These are phyloP conservation scores for Bathelium albidoporum DNA, from an alignment of 495 filamentous ascomycete species.

Conservation along the genomic window DNA sequence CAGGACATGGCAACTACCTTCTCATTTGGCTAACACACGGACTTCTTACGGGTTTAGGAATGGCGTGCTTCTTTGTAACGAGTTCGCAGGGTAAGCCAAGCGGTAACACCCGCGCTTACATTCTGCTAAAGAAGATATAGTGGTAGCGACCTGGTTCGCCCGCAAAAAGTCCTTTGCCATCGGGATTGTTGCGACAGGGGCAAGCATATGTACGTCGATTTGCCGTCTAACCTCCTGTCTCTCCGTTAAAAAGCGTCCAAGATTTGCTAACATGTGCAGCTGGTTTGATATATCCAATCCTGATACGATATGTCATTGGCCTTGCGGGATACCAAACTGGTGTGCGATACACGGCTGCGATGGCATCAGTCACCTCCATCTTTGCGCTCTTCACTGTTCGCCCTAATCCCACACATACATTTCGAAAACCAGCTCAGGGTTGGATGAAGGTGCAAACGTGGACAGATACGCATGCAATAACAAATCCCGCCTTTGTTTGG, in stretches of 20 bases:
- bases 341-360: constrained; percentile 21
- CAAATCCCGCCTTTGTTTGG: constrained; percentile 25
- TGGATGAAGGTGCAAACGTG: constrained; percentile 21
- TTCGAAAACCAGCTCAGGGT: constrained; percentile 12
- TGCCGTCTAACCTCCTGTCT: background rate
- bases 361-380: constrained; percentile 24
- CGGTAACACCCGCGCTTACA: background rate
- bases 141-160: constrained; percentile 34
- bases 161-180: constrained; percentile 31
- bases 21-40: constrained; percentile 33
- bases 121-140: constrained; percentile 14
- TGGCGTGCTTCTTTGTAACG: constrained; percentile 37
- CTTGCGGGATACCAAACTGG: constrained; percentile 28
- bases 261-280: constrained; percentile 11
- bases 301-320: constrained; percentile 28
- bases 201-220: constrained; percentile 24
- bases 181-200: constrained; percentile 36
- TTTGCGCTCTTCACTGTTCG: constrained; percentile 28
- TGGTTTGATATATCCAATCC: constrained; percentile 31
- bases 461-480: constrained; percentile 31
- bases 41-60: constrained; percentile 32
- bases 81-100: constrained; percentile 32
- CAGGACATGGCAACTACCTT: constrained; percentile 24
- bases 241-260: background rate
- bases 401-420: constrained; percentile 24